A percentile compares a stretch with the other conserved stretches of the same genome.
These are phyloP conservation scores for Alternaria triticimaculans DNA, from an alignment of 2,329 filamentous ascomycete species.

Conservation along the genomic window DNA sequence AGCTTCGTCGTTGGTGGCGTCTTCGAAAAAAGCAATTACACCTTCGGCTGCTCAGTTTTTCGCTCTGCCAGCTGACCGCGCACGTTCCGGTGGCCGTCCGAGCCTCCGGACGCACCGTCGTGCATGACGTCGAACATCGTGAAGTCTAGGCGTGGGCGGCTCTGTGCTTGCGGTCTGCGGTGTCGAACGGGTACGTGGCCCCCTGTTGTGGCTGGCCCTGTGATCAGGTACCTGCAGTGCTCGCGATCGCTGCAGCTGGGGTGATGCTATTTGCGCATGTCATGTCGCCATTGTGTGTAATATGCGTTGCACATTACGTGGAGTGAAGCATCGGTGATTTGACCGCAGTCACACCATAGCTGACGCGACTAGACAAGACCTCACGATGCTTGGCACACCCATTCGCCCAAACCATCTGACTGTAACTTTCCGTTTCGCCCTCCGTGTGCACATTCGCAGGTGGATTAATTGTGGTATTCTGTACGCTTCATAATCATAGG, in stretches of 20 bases:
- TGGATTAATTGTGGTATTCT: constrained; percentile 18
- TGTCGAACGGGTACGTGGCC: constrained; percentile 11
- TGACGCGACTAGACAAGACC: constrained; percentile 19
- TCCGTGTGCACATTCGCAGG: constrained; percentile 1
- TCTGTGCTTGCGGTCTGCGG: constrained; percentile 15
- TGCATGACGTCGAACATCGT: constrained; percentile 49
- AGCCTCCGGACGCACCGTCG: constrained; percentile 1
- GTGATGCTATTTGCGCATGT: constrained; percentile 6
- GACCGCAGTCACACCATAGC: constrained; percentile 25
- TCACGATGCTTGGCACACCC: constrained; percentile 43
- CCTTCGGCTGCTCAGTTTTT: background rate
- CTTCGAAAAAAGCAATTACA: background rate
- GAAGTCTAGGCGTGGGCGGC: constrained; percentile 27
- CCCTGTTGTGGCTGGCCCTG: constrained; percentile 1
- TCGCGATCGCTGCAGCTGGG: constrained; percentile 1
- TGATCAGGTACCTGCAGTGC: constrained; percentile 17
- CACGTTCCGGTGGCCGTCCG: background rate
- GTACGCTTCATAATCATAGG: constrained; percentile 36
- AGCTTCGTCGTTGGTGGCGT: background rate
- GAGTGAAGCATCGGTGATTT: constrained; percentile 1
- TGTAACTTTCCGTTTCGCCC: background rate
- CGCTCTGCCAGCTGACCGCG: constrained; percentile 1
- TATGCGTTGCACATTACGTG: constrained; percentile 25
- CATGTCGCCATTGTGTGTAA: constrained; percentile 31
- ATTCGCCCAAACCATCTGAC: background rate